Conservation (phyloP, 139 green algal genomes). For the Axilococcus clingmanii region DNA sequence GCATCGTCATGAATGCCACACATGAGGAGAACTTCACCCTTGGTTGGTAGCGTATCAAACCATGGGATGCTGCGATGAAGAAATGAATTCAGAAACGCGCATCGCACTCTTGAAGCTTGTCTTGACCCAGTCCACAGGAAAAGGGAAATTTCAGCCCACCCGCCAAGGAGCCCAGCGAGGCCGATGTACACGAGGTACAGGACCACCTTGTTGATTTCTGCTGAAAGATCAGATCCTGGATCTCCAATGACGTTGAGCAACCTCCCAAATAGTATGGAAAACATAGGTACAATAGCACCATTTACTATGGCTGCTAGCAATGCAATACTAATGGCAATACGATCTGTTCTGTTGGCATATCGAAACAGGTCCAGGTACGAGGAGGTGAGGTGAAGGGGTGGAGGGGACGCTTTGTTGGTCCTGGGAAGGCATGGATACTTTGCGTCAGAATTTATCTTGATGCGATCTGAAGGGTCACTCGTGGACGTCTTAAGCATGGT, state of each 20-base stretch:
- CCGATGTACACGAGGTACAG: background rate
- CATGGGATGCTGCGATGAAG: background rate
- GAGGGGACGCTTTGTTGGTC: too few relatives aligned
- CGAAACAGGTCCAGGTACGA: too few relatives aligned
- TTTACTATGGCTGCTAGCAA: background rate
- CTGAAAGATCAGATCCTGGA: background rate
- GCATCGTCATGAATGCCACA: background rate
- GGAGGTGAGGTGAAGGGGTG: too few relatives aligned
- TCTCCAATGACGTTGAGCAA: background rate
- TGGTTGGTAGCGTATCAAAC: background rate
- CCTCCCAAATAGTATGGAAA: slow-evolving; percentile 1
- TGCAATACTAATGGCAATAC: background rate
- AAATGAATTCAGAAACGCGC: background rate
- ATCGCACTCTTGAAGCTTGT: background rate
- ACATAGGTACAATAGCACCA: slow-evolving; percentile 1
- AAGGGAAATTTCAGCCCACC: background rate
- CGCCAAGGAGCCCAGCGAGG: background rate
- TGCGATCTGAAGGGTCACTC: too few relatives aligned
- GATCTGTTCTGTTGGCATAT: background rate
- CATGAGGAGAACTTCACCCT: background rate
- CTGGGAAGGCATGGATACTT: too few relatives aligned
- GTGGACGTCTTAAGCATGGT: too few relatives aligned
- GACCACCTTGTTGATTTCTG: background rate
- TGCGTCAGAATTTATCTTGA: too few relatives aligned
- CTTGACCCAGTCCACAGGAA: background rate